Evolutionary conservation across 306 rosid genomes (phyloP), one percentile per base, ranked within the genome.

Genomic region (Dryas drummondii): DNA sequence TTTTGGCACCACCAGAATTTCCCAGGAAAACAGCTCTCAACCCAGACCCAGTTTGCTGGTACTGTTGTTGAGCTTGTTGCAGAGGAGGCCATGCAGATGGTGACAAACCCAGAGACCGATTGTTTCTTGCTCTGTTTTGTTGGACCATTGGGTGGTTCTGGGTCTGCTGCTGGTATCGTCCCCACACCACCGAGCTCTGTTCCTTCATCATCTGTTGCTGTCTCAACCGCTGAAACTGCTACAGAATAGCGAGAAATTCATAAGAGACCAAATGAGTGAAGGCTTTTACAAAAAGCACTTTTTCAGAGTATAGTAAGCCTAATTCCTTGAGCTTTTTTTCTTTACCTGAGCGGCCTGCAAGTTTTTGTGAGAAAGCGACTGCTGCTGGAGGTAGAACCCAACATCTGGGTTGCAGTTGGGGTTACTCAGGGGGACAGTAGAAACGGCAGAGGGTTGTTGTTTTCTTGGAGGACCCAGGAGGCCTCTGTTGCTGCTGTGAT

Each of bases 31-130:
- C 85, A 5, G 88, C 81, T 41, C 90, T 81, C 89, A 83, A 81
- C 3, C 88, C 90, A 9, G 89, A 65, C 11, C 86, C 86, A 15
- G 52, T 26, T 9, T 66, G 84, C 76, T 82, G 86, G 37, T 37
- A 66, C 49, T 71, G 83, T 2, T 62, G 82, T 77, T 86, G 85
- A 3, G 84, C 70, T 5, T 72, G 84, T 50, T 83, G 97, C 68
- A 87, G 83, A 5, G 94, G 63, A 48, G 91, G 87, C 97, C 97
- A 94, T 55, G 92, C 86, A 64, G 86, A 68, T n/a, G 84, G 16
- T 8, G 92, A 80, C 78, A 86, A 70, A 26, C 83, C 86, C 74
- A 81, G 64, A 64, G 82, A 61, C 47, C 85, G 76, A 7, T 9
- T 75, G 73, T 72, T 80, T 62, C 86, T 79, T 48, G 56, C 83